Base-by-base conservation (phyloP, 2,329 filamentous ascomycete species). In the Escovopsis weberi region DNA sequence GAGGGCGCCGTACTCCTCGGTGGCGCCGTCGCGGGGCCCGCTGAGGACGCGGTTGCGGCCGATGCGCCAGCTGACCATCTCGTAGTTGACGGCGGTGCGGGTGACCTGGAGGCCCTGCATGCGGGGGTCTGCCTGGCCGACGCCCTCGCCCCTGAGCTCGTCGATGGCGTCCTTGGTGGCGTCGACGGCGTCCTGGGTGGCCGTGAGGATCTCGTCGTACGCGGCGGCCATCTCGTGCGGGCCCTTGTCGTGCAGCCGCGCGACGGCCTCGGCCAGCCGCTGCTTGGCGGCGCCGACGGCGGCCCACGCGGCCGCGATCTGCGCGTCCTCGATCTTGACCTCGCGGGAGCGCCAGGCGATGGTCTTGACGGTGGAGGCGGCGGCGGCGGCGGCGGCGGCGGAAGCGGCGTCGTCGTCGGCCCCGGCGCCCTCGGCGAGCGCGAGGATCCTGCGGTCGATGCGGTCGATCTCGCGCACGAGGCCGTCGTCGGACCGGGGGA, bases 101-200 rank as follows among this genome's bases (percentile, higher is more conserved):
- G 88, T 94, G 45, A 98, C 82, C 51, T 94, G 88, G 38, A 98
- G 67, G 52, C 87, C 80, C 63, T 98, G 91, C 79, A 98, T 87
- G 44, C 86, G 78, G 33, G 77, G 66, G 55, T 98, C 89, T 44
- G 85, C 80, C 58, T 86, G 84, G 19, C 85, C 75, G 12, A 94
- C 76, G 1, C 86, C 84, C 58, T 98, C 91, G 46, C 75, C 79
- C 40, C 77, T 75, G 44, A 95, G 68, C 59, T 96, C 91, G 50
- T 96, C 89, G 46, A 95, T 94, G 10, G 87, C 87, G 52, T 83
- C 80, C 61, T 94, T 93, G 1, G 88, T 91, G 5, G 87, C 86
- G 62, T 98, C 91, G 18, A 89, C 86, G 3, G 85, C 86, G 58
- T 98, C 89, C 61, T 96, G 91, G 50, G 85, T 91, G 19, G 87